Conservation (phyloP, 2,329 filamentous ascomycete species). For the Xylaria digitata region DNA sequence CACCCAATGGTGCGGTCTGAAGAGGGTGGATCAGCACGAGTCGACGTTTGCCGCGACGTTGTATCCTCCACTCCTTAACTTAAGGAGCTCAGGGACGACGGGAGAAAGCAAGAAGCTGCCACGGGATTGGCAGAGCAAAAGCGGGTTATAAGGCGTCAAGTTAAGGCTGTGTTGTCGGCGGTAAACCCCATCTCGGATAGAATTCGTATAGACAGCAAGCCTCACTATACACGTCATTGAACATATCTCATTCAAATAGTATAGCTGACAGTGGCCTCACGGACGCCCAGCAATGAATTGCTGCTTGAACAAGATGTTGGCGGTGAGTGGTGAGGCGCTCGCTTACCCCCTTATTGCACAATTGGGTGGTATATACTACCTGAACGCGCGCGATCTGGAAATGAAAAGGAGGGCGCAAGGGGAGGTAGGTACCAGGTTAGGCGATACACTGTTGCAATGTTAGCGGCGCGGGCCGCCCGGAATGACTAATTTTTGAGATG, state of each 20-base stretch:
- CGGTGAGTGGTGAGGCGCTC: constrained; percentile 8
- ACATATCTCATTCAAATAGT: constrained; percentile 8
- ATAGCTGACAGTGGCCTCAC: neutral
- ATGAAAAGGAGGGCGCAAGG: neutral
- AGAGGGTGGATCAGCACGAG: neutral
- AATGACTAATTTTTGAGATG: neutral
- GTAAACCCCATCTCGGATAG: neutral
- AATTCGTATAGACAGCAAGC: constrained; percentile 10
- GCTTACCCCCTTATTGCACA: constrained; percentile 4
- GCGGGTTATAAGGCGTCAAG: neutral
- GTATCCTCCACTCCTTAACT: neutral
- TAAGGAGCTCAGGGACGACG: neutral
- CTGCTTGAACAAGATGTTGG: neutral
- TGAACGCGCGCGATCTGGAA: too few species aligned
- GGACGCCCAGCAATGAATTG: neutral
- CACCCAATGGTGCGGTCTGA: neutral
- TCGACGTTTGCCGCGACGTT: constrained; percentile 4
- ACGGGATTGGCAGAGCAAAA: constrained; percentile 8
- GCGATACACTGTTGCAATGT: neutral
- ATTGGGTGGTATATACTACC: neutral
- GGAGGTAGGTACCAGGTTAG: too few species aligned
- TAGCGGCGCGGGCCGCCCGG: constrained; percentile 12
- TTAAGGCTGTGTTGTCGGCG: constrained; percentile 18
- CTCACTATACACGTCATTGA: constrained; percentile 35
- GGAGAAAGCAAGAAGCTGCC: neutral